These are phyloP conservation scores for Fusarium sp. DNA, from an alignment of 2,329 filamentous ascomycete genomes.

Conservation along the genomic window DNA sequence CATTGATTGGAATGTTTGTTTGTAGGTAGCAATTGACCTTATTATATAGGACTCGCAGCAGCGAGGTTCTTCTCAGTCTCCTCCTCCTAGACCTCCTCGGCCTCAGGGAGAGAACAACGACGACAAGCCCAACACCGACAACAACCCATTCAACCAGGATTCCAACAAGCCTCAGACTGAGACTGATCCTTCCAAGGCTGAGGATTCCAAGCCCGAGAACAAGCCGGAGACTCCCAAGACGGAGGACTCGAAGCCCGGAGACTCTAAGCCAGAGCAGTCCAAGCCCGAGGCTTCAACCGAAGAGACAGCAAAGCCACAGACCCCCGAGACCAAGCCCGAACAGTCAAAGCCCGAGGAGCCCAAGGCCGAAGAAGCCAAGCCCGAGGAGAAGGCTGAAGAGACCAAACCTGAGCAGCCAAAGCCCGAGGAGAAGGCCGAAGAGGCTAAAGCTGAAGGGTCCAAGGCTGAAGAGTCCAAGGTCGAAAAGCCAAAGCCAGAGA, in stretches of 20 bases:
- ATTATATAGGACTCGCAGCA: conserved; percentile 28
- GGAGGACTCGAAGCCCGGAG: conserved; percentile 6
- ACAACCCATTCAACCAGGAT: conserved; percentile 15
- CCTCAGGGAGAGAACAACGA: conserved; percentile 7
- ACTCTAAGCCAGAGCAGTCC: not conserved
- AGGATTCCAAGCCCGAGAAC: not conserved
- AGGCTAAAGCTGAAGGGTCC: conserved; percentile 1
- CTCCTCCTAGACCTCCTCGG: conserved; percentile 19
- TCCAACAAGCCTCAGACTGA: conserved; percentile 21
- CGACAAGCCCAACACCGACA: conserved; percentile 4
- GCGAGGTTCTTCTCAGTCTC: conserved; percentile 18
- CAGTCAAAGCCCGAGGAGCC: conserved; percentile 7
- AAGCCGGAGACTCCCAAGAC: conserved; percentile 1
- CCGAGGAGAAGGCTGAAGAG: conserved; percentile 14
- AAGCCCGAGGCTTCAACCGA: not conserved
- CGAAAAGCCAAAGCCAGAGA: conserved; percentile 15
- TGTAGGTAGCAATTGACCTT: conserved; percentile 3
- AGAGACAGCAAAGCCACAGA: not conserved
- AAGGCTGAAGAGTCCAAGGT: conserved; percentile 15
- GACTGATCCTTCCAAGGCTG: not conserved
- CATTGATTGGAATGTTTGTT: not conserved
- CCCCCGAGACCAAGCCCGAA: not conserved
- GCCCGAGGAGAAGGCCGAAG: conserved; percentile 17
- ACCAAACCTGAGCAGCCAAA: not conserved
- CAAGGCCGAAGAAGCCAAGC: not conserved